These are phyloP conservation scores for Sequoiadendron giganteum DNA, from an alignment of 75 land plant species.

Conservation along the genomic window DNA sequence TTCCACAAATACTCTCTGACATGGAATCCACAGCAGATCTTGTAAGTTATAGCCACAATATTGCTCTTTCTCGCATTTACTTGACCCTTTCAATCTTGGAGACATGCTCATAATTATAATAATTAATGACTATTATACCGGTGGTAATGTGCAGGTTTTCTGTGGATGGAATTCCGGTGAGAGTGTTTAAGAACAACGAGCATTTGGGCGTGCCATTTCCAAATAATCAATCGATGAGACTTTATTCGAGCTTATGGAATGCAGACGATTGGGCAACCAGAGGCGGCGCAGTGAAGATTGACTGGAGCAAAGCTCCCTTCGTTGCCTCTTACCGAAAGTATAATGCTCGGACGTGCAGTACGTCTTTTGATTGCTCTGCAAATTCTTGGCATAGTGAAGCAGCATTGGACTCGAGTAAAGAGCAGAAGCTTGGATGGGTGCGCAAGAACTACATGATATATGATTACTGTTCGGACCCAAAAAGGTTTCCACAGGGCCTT, in stretches of 20 bases:
- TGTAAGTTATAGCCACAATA: neutral
- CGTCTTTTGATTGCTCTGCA: neutral
- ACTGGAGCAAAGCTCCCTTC: slow-evolving; percentile 25
- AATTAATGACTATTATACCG: neutral
- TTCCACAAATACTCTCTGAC: neutral
- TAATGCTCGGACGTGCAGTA: slow-evolving; percentile 39
- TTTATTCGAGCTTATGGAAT: slow-evolving; percentile 21
- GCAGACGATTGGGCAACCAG: slow-evolving; percentile 23
- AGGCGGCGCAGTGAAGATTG: slow-evolving; percentile 14
- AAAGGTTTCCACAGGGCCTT: too few relatives aligned
- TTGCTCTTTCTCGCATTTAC: neutral
- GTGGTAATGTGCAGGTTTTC: slow-evolving; percentile 20
- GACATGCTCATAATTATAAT: neutral
- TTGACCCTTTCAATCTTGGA: neutral
- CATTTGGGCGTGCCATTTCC: slow-evolving; percentile 38
- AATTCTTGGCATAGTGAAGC: neutral
- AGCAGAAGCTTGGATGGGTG: neutral
- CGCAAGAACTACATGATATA: slow-evolving; percentile 2
- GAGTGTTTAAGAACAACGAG: slow-evolving; percentile 27
- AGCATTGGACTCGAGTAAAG: neutral
- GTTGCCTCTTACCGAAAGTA: slow-evolving; percentile 13
- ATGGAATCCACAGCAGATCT: neutral
- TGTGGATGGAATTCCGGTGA: slow-evolving; percentile 26
- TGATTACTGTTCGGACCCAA: neutral
- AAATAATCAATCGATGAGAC: slow-evolving; percentile 23